These are phyloP conservation scores for Pezicula radicicola DNA, from an alignment of 2,329 filamentous ascomycete species.

Conservation along the genomic window DNA sequence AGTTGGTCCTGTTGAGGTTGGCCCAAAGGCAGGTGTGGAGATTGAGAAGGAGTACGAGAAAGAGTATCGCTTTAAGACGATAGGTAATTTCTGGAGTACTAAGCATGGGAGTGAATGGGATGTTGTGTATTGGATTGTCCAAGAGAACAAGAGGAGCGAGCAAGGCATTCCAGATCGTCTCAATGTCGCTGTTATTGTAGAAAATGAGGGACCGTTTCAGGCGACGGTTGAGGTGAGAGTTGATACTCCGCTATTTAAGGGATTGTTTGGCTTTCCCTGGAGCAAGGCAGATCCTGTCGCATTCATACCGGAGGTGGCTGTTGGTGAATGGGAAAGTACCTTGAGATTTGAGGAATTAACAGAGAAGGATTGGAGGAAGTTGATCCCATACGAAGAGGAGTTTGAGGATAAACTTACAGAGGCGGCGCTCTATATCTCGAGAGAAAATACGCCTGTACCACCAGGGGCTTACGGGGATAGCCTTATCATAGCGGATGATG, in stretches of 20 bases:
- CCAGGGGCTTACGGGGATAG: no score
- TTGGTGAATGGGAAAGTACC: constrained; percentile 16
- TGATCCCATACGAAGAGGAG: constrained; percentile 11
- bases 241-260: constrained; percentile 14
- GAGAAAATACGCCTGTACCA: not conserved
- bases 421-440: not conserved
- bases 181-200: constrained; percentile 11
- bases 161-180: constrained; percentile 14
- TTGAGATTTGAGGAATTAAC: constrained; percentile 13
- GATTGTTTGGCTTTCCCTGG: constrained; percentile 12
- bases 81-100: constrained; percentile 13
- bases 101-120: constrained; percentile 12
- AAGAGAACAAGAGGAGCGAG: constrained; percentile 12
- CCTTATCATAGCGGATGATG: no score
- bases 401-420: constrained; percentile 10
- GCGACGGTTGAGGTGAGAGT: constrained; percentile 12
- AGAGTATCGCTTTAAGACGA: constrained; percentile 5
- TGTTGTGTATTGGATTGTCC: constrained; percentile 13
- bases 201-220: constrained; percentile 4
- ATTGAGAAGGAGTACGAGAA: constrained; percentile 9
- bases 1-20: constrained; percentile 7
- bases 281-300: constrained; percentile 9
- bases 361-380: constrained; percentile 12
- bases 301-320: constrained; percentile 9
- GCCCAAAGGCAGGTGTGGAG: constrained; percentile 1